phyloP scores from a whole-genome alignment of 2,329 filamentous ascomycete species.

The Calonectria hongkongensis region DNA sequence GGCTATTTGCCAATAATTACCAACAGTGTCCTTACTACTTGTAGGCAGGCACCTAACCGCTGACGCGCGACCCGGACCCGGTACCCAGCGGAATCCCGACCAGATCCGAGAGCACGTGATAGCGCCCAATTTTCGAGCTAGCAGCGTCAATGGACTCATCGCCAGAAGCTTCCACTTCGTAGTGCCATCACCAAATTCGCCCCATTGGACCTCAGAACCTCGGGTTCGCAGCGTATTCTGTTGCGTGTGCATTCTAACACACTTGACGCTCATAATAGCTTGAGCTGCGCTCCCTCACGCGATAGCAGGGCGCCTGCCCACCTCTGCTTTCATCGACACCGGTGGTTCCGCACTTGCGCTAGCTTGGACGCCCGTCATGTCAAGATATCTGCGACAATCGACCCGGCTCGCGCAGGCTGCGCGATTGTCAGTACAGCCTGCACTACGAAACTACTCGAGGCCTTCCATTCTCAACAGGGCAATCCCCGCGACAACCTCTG shows the following conservation, averaged over 20 bases:
- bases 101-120: conserved; percentile 56
- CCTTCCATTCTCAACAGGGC: conserved; percentile 57
- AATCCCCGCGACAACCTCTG: conserved; percentile 54
- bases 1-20: neutral
- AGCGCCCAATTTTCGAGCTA: conserved; percentile 56
- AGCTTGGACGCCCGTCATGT: conserved; percentile 70
- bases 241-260: conserved; percentile 29
- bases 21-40: conserved; percentile 19
- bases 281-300: conserved; percentile 58
- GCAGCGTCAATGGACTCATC: conserved; percentile 52
- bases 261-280: conserved; percentile 34
- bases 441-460: conserved; percentile 68
- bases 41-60: conserved; percentile 42
- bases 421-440: conserved; percentile 72
- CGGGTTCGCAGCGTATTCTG: conserved; percentile 45
- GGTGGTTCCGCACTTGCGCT: conserved; percentile 60
- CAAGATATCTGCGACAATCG: conserved; percentile 79
- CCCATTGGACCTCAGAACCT: conserved; percentile 48
- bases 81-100: conserved; percentile 43
- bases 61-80: conserved; percentile 40
- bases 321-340: conserved; percentile 53
- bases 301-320: conserved; percentile 53
- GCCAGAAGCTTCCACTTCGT: conserved; percentile 54
- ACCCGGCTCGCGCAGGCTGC: conserved; percentile 79
- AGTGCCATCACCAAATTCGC: conserved; percentile 55